These are phyloP conservation scores for Agrocybe chaxingu DNA, from an alignment of 768 basidiomycete species.

Conservation along the genomic window DNA sequence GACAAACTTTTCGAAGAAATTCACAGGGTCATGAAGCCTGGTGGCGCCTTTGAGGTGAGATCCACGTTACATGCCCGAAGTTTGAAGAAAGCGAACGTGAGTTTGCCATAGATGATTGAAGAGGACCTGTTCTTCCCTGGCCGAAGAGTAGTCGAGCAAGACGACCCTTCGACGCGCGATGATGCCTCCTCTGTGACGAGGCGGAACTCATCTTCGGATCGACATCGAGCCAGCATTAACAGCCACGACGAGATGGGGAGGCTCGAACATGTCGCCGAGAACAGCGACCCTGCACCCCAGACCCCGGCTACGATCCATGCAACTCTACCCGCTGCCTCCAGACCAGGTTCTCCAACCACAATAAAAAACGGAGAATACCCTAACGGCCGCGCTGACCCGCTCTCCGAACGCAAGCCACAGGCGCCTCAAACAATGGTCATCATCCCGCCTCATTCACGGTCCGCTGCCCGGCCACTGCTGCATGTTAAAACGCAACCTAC, in stretches of 20 bases:
- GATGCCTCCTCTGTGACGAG: constrained; percentile 19
- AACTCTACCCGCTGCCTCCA: neutral
- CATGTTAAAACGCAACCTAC: constrained; percentile 14
- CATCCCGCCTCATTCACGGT: constrained; percentile 18
- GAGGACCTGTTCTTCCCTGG: constrained; percentile 77
- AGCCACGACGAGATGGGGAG: constrained; percentile 1
- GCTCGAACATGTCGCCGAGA: neutral
- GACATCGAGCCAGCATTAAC: constrained; percentile 1
- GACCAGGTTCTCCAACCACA: neutral
- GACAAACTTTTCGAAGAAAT: constrained; percentile 68
- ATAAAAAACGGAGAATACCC: no score
- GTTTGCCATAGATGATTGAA: constrained; percentile 52
- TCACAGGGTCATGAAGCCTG: constrained; percentile 67
- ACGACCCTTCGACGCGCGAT: constrained; percentile 25
- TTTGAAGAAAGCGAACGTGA: no score
- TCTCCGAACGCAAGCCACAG: no score
- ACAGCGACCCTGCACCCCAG: neutral
- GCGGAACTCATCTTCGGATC: constrained; percentile 15
- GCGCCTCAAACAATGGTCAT: neutral
- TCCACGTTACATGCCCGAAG: neutral
- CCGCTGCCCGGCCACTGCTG: constrained; percentile 14
- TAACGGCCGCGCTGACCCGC: neutral
- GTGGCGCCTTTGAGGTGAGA: constrained; percentile 65
- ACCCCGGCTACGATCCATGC: neutral
- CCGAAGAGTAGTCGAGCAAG: constrained; percentile 33